Percentiles rank a stretch among this genome's conserved stretches.
Evolutionary conservation across 2,329 filamentous ascomycete genomes (phyloP).

Genomic region (Elsinoe australis): DNA sequence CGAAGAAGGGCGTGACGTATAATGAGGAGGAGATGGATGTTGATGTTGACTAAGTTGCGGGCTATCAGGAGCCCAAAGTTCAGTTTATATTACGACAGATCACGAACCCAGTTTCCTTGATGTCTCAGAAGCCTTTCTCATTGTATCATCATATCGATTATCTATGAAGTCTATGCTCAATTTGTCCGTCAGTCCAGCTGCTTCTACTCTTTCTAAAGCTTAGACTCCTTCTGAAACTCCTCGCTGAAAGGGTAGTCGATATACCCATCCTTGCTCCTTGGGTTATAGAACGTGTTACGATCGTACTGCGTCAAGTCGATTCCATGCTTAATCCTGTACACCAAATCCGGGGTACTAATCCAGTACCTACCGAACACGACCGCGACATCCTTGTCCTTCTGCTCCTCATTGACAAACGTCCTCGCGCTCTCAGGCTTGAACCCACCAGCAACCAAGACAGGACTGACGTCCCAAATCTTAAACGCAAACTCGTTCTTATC

Average conservation of each 20-base stretch:
- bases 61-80: no score
- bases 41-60: constrained; percentile 17
- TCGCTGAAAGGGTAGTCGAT: constrained; percentile 37
- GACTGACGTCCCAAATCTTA: constrained; percentile 37
- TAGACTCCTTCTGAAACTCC: constrained; percentile 27
- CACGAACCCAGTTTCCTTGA: constrained; percentile 9
- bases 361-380: constrained; percentile 45
- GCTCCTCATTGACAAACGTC: constrained; percentile 34
- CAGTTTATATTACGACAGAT: not conserved
- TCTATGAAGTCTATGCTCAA: not conserved
- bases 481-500: constrained; percentile 40
- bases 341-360: constrained; percentile 44
- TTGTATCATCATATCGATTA: not conserved
- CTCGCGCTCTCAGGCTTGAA: constrained; percentile 35
- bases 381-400: constrained; percentile 37
- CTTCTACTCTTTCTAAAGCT: no score
- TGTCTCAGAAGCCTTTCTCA: not conserved
- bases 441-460: constrained; percentile 42
- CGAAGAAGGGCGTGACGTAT: constrained; percentile 21
- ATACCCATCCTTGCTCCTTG: constrained; percentile 35
- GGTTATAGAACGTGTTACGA: constrained; percentile 41
- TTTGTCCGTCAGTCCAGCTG: not conserved
- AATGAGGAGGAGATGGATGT: constrained; percentile 16
- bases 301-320: constrained; percentile 41
- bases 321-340: constrained; percentile 38